Evolutionary conservation across 192 early-diverging fungal species (phyloP).

Genomic region (Diversispora epigaea): DNA sequence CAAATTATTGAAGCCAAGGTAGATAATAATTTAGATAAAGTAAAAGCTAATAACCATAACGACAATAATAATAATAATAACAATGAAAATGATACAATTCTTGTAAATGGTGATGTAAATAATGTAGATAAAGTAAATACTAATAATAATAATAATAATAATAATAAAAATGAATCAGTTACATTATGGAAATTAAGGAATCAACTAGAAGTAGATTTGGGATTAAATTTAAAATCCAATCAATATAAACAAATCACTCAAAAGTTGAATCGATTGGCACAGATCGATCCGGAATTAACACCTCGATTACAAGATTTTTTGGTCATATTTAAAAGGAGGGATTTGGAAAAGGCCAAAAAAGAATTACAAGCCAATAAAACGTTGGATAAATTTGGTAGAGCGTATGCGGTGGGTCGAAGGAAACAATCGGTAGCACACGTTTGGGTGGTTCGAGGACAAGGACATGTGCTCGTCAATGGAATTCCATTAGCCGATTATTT

Average conservation of each 20-base stretch:
- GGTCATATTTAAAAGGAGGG: constrained; percentile 33
- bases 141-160: no score
- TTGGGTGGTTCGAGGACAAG: constrained; percentile 71
- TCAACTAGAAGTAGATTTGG: constrained; percentile 42
- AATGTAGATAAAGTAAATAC: no score
- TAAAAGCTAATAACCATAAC: no score
- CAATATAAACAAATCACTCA: constrained; percentile 53
- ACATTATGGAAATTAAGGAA: constrained; percentile 34
- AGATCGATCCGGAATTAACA: constrained; percentile 39
- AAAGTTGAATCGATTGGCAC: constrained; percentile 48
- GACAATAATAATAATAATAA: no score
- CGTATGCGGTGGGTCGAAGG: constrained; percentile 72
- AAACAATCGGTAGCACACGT: constrained; percentile 78
- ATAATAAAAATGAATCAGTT: not conserved
- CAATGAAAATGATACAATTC: no score
- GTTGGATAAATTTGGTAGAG: constrained; percentile 70
- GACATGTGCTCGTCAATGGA: constrained; percentile 79
- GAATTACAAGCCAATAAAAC: constrained; percentile 34
- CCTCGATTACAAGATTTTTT: constrained; percentile 23
- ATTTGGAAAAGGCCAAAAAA: constrained; percentile 40
- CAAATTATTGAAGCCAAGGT: no score
- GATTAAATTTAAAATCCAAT: constrained; percentile 52
- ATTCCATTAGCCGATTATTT: constrained; percentile 74
- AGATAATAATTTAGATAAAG: no score
- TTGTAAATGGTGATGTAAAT: no score